phyloP scores from a whole-genome alignment of 2,329 filamentous ascomycete genomes.

The Verticillium klebahnii region DNA sequence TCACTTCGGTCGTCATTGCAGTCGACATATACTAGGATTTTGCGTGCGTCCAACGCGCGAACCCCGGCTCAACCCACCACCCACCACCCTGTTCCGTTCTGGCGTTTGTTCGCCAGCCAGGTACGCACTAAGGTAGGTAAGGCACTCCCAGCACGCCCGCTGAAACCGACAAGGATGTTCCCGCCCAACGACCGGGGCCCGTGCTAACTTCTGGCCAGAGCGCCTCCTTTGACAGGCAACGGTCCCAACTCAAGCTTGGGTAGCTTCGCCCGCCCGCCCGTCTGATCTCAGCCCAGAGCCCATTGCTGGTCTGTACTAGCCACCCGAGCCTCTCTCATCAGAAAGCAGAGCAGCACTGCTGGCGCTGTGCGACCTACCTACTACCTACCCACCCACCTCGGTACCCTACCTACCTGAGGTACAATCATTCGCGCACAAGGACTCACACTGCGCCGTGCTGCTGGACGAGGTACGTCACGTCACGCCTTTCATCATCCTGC shows the following conservation, averaged over 20 bases:
- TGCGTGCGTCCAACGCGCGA: background rate
- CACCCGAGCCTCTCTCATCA: background rate
- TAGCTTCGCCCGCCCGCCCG: background rate
- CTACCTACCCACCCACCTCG: too few species aligned
- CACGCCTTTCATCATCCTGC: background rate
- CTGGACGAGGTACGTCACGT: background rate
- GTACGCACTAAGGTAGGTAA: background rate
- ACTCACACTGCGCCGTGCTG: background rate
- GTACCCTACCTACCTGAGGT: too few species aligned
- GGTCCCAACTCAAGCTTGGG: slow-evolving; percentile 3
- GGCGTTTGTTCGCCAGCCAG: background rate
- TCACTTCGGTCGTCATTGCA: background rate
- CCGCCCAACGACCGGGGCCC: slow-evolving; percentile 1
- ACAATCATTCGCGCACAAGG: background rate
- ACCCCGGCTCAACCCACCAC: background rate
- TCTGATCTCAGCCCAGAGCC: background rate
- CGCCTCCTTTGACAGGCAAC: slow-evolving; percentile 11
- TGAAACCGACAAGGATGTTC: slow-evolving; percentile 1
- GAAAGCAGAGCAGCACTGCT: background rate
- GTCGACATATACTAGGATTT: background rate
- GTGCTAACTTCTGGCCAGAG: slow-evolving; percentile 8
- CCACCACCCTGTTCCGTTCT: background rate
- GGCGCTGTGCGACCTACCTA: background rate
- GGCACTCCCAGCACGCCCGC: background rate
- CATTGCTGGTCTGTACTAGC: background rate